Base-by-base conservation (phyloP, 2,329 filamentous ascomycete genomes). In the Colletotrichum chlorophyti region DNA sequence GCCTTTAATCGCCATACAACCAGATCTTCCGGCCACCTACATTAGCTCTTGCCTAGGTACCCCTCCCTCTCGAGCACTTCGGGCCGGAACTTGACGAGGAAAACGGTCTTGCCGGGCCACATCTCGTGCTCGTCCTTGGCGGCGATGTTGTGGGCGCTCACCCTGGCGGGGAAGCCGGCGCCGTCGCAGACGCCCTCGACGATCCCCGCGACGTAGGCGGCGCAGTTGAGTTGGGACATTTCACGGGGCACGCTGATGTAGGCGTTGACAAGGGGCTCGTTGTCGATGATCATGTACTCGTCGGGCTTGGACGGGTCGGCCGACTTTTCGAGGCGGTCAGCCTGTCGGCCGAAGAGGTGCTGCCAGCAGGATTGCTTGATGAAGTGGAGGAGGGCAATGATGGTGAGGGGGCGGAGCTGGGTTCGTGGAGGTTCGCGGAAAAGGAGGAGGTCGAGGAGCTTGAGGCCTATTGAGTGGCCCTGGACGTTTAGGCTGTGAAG, bases 241-340 rank as follows among this genome's bases (percentile, higher is more conserved):
- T 99, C 95, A 69, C 90, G 90, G 14, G 95, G 95, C 50, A 98
- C 90, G 67, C 88, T 92, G 70, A 99, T 90, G 77, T 95, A 98
- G 62, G 90, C 89, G 75, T 97, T 98, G 34, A 98, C 94, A 47
- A 98, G 82, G 19, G 95, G 95, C 72, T 98, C 95, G 76, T 99
- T 98, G 77, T 99, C 95, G 68, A 93, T 91, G 68, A 99, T 95
- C 94, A 99, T 98, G 81, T 98, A 99, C 79, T 98, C 94, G 66
- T 95, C 92, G 8, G 91, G 89, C 49, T 93, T 94, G 50, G 88
- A 85, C 8, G 91, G 88, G 68, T 91, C 89, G 51, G 87, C 87
- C 58, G 88, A 91, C 76, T 95, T 93, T 78, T 99, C 95, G 58
- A 99, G 87, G 15, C 92, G 90, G 76, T 98, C 94, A 24, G 95